Conservation (phyloP, 352 stramenopile species). For the Pythium aquatile region DNA sequence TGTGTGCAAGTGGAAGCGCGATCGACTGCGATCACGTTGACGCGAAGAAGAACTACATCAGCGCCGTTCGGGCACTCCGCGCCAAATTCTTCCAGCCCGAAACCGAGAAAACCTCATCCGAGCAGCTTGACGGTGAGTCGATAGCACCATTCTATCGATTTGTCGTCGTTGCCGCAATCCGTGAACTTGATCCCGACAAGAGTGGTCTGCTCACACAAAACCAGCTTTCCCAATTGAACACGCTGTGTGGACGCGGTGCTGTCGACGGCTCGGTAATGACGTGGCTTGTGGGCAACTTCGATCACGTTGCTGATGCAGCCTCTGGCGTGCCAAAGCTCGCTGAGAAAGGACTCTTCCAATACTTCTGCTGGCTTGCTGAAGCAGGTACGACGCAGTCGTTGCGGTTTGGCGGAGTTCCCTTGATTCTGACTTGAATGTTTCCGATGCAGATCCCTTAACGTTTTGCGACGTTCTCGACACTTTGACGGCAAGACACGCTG, state of each 20-base stretch:
- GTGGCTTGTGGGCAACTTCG: conserved; percentile 63
- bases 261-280: conserved; percentile 34
- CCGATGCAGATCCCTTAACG: conserved; percentile 41
- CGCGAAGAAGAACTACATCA: conserved; percentile 42
- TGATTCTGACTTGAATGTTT: not conserved
- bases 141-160: conserved; percentile 70
- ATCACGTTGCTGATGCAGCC: conserved; percentile 23
- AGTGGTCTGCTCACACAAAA: conserved; percentile 30
- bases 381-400: conserved; percentile 32
- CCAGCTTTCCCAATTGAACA: conserved; percentile 48
- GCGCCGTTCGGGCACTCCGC: conserved; percentile 36
- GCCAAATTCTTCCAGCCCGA: conserved; percentile 65
- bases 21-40: conserved; percentile 2
- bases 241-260: conserved; percentile 29
- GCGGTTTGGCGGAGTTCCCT: not conserved
- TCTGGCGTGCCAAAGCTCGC: conserved; percentile 29
- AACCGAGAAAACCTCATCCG: conserved; percentile 4
- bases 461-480: conserved; percentile 62
- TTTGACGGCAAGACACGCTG: conserved; percentile 58
- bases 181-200: conserved; percentile 39
- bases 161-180: conserved; percentile 52
- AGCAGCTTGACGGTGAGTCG: conserved; percentile 8
- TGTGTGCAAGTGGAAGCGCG: not conserved
- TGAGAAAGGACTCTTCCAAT: conserved; percentile 56
- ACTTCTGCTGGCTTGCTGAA: conserved; percentile 70